A percentile compares a stretch with the other conserved stretches of the same genome.
phyloP scores from a whole-genome alignment of 192 early-diverging fungal genomes.

The Entomortierella chlamydospora region DNA sequence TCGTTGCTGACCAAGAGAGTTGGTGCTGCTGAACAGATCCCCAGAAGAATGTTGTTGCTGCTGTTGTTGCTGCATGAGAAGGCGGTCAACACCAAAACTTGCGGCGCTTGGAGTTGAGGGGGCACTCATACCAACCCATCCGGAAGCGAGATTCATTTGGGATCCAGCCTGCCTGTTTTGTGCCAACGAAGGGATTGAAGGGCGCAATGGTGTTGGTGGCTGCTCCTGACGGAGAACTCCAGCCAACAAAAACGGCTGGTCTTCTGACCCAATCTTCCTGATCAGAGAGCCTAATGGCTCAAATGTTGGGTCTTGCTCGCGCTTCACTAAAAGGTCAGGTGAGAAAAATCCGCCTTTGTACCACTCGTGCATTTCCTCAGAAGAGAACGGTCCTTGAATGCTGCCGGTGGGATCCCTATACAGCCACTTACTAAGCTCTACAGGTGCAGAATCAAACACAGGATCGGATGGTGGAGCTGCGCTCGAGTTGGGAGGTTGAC shows the following conservation, averaged over 20 bases:
- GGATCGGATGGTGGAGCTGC: background rate
- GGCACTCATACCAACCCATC: conserved; percentile 43
- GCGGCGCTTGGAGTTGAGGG: conserved; percentile 40
- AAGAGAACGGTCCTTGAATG: conserved; percentile 88
- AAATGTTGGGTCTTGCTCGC: conserved; percentile 81
- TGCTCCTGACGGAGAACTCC: conserved; percentile 37
- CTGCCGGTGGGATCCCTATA: conserved; percentile 88
- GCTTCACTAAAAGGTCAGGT: conserved; percentile 81
- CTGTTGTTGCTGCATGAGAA: conserved; percentile 46
- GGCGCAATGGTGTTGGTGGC: conserved; percentile 37
- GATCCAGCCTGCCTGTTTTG: conserved; percentile 17
- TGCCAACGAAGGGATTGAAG: conserved; percentile 24
- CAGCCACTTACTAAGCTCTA: conserved; percentile 72
- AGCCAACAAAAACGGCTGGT: conserved; percentile 72
- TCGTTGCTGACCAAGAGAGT: conserved; percentile 31
- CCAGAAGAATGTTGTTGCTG: conserved; percentile 40
- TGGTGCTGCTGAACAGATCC: conserved; percentile 42
- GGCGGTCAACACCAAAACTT: conserved; percentile 42
- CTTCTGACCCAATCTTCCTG: conserved; percentile 71
- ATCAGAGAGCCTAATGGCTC: conserved; percentile 82
- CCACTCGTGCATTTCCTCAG: conserved; percentile 97
- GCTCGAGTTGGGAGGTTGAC: background rate
- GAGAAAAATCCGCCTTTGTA: conserved; percentile 88
- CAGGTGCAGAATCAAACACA: conserved; percentile 11
- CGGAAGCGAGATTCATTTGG: conserved; percentile 19